Conservation (phyloP, 2,329 filamentous ascomycete species). For the Cryphonectria nitschkei region DNA sequence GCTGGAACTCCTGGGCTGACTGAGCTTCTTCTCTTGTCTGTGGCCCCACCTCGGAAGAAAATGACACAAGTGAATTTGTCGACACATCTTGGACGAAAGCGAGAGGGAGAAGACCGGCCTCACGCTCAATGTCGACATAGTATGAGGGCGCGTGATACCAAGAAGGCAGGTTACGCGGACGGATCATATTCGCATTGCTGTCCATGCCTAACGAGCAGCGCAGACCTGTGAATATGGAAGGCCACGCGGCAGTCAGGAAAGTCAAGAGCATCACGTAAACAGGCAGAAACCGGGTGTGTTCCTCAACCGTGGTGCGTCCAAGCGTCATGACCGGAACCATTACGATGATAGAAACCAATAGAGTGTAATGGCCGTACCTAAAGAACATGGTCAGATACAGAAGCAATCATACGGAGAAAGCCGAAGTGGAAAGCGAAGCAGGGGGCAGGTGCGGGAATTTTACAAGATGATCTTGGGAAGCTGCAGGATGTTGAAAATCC, state of each 20-base stretch:
- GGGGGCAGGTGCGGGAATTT: not conserved
- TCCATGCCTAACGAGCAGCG: not conserved
- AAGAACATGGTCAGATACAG: not conserved
- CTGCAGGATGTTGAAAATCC: constrained; percentile 11
- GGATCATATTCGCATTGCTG: not conserved
- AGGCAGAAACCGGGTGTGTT: constrained; percentile 15
- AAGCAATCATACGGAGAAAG: not conserved
- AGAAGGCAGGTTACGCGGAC: too few relatives aligned
- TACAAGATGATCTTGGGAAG: constrained; percentile 4
- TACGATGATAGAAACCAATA: not conserved
- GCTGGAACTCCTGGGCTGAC: not conserved
- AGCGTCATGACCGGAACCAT: constrained; percentile 8
- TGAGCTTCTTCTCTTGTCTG: not conserved
- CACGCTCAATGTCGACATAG: not conserved
- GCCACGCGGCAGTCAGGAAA: constrained; percentile 22
- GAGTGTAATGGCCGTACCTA: constrained; percentile 22
- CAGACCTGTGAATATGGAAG: constrained; percentile 9
- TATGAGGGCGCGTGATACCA: not conserved
- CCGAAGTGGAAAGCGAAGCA: too few relatives aligned
- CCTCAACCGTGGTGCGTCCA: not conserved
- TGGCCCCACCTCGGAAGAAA: not conserved
- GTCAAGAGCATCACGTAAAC: constrained; percentile 16
- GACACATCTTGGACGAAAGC: not conserved
- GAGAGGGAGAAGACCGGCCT: not conserved
- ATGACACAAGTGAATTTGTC: not conserved